Conservation (phyloP, 2,329 filamentous ascomycete species). For the Aspergillus sp. region DNA sequence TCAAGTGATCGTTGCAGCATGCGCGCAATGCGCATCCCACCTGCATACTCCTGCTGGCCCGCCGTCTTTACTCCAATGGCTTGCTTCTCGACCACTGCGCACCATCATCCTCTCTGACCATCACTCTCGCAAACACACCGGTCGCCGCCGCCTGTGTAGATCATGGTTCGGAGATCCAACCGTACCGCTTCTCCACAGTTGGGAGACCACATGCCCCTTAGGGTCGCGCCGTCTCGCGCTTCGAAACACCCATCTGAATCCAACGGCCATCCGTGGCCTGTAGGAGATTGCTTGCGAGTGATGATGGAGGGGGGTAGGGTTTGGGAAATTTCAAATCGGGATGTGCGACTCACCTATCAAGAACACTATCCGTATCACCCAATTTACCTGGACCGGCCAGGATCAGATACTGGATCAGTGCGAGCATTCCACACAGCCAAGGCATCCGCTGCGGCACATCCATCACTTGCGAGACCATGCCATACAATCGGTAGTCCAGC, state of each 20-base stretch:
- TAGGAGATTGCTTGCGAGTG: neutral
- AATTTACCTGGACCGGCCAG: conserved; percentile 73
- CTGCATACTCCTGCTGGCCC: conserved; percentile 24
- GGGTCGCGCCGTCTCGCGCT: conserved; percentile 10
- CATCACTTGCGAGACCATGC: conserved; percentile 69
- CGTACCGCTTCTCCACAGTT: conserved; percentile 31
- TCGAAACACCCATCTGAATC: conserved; percentile 1
- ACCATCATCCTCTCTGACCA: no score
- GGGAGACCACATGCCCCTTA: conserved; percentile 21
- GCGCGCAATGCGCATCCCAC: conserved; percentile 49
- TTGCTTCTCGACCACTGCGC: conserved; percentile 14
- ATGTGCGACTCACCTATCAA: conserved; percentile 79
- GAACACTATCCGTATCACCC: conserved; percentile 70
- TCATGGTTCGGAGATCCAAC: conserved; percentile 36
- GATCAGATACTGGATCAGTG: conserved; percentile 73
- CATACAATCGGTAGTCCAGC: conserved; percentile 74
- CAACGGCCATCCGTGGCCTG: neutral
- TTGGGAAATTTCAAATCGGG: conserved; percentile 16
- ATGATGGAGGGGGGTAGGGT: conserved; percentile 7
- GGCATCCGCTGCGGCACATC: conserved; percentile 82
- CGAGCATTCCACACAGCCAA: conserved; percentile 77
- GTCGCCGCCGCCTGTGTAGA: conserved; percentile 30
- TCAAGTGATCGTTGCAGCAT: conserved; percentile 65
- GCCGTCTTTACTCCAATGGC: conserved; percentile 23
- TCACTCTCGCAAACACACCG: conserved; percentile 18